Percentiles rank a stretch among this genome's conserved stretches.
Conservation (phyloP, 140 eudicot species). For the Anethum foeniculum region DNA sequence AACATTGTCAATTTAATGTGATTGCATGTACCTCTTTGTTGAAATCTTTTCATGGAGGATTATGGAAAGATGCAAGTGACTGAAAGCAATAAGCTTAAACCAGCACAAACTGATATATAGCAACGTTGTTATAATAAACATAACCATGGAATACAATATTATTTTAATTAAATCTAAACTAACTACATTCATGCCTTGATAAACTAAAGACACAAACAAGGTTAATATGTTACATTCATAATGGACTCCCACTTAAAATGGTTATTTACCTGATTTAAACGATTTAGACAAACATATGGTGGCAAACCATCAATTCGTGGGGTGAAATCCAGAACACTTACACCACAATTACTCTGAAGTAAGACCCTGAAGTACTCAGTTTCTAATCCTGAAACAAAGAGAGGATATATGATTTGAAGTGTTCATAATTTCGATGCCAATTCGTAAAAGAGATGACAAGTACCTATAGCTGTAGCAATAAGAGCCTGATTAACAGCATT, state of each 20-base stretch:
- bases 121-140: background rate
- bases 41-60: background rate
- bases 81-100: background rate
- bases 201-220: background rate
- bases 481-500: constrained; percentile 99
- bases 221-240: background rate
- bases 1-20: background rate
- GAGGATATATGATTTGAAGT: background rate
- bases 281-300: constrained; percentile 66
- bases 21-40: background rate
- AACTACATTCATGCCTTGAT: background rate
- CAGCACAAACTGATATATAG: background rate
- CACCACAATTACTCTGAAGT: constrained; percentile 99
- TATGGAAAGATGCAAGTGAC: background rate
- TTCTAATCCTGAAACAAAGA: constrained; percentile 59
- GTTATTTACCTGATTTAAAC: constrained; percentile 67
- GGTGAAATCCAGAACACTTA: constrained; percentile 84
- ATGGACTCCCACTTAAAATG: background rate
- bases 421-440: background rate
- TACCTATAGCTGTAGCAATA: constrained; percentile 93
- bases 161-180: background rate
- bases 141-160: background rate
- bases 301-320: constrained; percentile 65
- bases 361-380: constrained; percentile 87
- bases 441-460: background rate